Conservation (phyloP, 345 rosid species). For the Erysimum cheiranthoides region DNA sequence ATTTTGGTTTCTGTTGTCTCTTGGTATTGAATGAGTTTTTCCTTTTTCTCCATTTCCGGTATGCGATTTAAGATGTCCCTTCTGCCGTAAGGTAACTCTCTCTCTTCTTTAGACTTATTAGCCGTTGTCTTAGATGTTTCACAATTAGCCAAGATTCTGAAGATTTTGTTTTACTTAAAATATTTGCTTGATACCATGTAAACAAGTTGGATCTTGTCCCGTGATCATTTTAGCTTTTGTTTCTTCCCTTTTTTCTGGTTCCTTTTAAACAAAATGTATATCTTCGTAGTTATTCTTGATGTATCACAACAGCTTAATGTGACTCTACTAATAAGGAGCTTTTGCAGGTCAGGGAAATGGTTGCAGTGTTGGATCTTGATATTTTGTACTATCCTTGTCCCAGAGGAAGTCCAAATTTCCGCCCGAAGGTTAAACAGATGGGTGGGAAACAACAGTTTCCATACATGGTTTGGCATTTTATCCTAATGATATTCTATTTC, state of each 20-base stretch:
- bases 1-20: conserved; percentile 24
- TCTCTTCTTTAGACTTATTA: not conserved
- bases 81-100: conserved; percentile 88
- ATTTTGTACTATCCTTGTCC: conserved; percentile 95
- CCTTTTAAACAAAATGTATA: not conserved
- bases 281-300: conserved; percentile 15
- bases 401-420: conserved; percentile 83
- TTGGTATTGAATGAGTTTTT: conserved; percentile 35
- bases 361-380: conserved; percentile 86
- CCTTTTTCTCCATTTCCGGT: conserved; percentile 38
- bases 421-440: conserved; percentile 78
- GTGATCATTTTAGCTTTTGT: conserved; percentile 19
- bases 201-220: not conserved
- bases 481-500: not conserved
- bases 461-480: conserved; percentile 74
- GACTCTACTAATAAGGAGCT: conserved; percentile 19
- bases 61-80: conserved; percentile 76
- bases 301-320: not conserved
- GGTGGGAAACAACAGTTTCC: conserved; percentile 95
- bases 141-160: conserved; percentile 9
- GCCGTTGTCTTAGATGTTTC: conserved; percentile 13
- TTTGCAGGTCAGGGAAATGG: conserved; percentile 91
- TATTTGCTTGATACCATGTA: conserved; percentile 1
- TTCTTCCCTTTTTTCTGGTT: not conserved
- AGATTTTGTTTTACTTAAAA: not conserved